Conservation (phyloP, 2,329 filamentous ascomycete genomes). For the Pezicula neosporulosa region DNA sequence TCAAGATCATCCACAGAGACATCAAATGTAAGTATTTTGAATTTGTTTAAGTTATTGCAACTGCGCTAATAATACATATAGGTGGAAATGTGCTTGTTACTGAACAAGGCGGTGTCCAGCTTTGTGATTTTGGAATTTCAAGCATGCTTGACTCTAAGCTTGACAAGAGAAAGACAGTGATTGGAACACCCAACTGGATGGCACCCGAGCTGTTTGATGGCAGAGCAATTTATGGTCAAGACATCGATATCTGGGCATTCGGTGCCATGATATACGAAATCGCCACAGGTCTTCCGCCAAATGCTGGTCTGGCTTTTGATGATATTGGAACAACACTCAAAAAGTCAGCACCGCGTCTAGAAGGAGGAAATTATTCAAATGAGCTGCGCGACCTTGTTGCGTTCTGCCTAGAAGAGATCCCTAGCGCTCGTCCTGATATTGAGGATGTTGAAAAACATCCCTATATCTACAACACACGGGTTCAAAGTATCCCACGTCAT, state of each 20-base stretch:
- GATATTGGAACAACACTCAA: slow-evolving; percentile 53
- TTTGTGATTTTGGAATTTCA: slow-evolving; percentile 83
- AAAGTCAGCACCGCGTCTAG: slow-evolving; percentile 62
- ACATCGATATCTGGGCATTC: slow-evolving; percentile 82
- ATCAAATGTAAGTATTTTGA: slow-evolving; percentile 52
- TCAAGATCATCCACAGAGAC: slow-evolving; percentile 68
- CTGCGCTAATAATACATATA: slow-evolving; percentile 13
- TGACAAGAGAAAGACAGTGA: slow-evolving; percentile 76
- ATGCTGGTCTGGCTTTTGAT: slow-evolving; percentile 48
- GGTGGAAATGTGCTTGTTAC: slow-evolving; percentile 75
- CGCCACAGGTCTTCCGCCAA: slow-evolving; percentile 73
- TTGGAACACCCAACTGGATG: slow-evolving; percentile 86
- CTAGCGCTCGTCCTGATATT: slow-evolving; percentile 65
- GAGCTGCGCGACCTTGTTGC: slow-evolving; percentile 67
- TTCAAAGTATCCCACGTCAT: slow-evolving; percentile 59
- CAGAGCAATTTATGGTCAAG: slow-evolving; percentile 62
- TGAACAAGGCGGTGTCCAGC: slow-evolving; percentile 72
- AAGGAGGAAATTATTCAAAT: slow-evolving; percentile 68
- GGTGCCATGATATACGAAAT: slow-evolving; percentile 80
- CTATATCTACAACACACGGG: slow-evolving; percentile 63
- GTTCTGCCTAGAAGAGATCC: slow-evolving; percentile 69
- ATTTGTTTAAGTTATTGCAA: too few species aligned
- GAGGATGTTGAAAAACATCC: slow-evolving; percentile 66
- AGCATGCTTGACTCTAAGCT: slow-evolving; percentile 72
- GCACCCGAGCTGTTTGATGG: slow-evolving; percentile 72